Evolutionary conservation across 768 basidiomycete genomes (phyloP).

Genomic region (Neoboletus magnificus): DNA sequence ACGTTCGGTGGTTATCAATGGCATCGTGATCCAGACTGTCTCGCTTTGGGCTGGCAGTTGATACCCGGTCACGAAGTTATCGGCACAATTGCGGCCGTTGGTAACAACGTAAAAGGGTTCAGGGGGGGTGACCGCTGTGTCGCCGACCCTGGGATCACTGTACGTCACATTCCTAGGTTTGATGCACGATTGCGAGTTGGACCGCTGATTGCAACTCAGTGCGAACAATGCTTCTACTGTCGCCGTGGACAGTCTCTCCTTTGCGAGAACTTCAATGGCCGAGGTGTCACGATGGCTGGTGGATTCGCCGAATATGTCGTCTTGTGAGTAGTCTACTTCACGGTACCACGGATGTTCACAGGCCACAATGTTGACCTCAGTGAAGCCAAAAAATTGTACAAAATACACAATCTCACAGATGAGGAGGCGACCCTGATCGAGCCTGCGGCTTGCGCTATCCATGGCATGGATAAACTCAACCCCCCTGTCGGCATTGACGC

Average conservation of each 20-base stretch:
- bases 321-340: conserved; percentile 48
- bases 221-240: conserved; percentile 82
- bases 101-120: conserved; percentile 74
- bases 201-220: conserved; percentile 38
- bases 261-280: conserved; percentile 78
- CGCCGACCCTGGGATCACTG: conserved; percentile 70
- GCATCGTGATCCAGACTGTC: neutral
- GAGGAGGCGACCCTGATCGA: conserved; percentile 83
- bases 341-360: neutral
- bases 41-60: conserved; percentile 36
- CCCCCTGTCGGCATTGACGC: conserved; percentile 78
- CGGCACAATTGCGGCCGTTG: conserved; percentile 64
- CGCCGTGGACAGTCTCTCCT: conserved; percentile 71
- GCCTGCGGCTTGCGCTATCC: conserved; percentile 84
- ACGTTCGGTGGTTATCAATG: neutral
- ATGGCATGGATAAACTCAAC: conserved; percentile 81
- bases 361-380: conserved; percentile 29
- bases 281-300: conserved; percentile 74
- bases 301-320: conserved; percentile 86
- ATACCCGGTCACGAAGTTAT: conserved; percentile 72
- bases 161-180: conserved; percentile 32
- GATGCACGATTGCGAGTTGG: neutral
- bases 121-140: conserved; percentile 74
- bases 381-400: conserved; percentile 71
- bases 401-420: conserved; percentile 78